A percentile compares a stretch with the other conserved stretches of the same genome.
phyloP scores from a whole-genome alignment of 23 red algal species.

The Gracilaria vermiculophylla region DNA sequence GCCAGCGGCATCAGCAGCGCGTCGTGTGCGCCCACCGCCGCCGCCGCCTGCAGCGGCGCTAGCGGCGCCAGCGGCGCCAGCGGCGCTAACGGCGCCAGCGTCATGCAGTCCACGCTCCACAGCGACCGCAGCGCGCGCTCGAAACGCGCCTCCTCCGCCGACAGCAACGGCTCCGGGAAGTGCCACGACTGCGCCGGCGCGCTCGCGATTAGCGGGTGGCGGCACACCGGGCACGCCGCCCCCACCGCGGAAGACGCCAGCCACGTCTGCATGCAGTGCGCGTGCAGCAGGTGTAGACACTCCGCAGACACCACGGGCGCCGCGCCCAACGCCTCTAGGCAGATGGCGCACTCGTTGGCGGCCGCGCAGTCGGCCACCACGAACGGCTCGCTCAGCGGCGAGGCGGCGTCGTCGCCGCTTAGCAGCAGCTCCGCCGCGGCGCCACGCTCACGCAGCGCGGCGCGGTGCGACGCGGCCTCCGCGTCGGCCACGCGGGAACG shows the following conservation, averaged over 20 bases:
- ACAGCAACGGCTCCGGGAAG: neutral
- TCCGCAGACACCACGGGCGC: neutral
- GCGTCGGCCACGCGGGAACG: neutral
- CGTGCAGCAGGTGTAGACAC: neutral
- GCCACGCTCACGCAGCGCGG: neutral
- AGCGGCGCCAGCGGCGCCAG: neutral
- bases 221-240: neutral
- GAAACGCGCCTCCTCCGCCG: constrained; percentile 18
- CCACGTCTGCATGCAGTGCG: neutral
- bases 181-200: neutral
- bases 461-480: neutral
- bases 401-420: neutral
- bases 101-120: neutral
- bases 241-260: neutral
- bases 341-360: neutral
- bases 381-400: neutral
- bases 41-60: neutral
- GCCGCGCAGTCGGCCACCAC: neutral
- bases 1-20: neutral
- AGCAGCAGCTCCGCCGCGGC: neutral
- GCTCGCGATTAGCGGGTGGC: neutral
- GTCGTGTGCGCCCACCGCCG: neutral
- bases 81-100: neutral
- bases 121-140: constrained; percentile 7
- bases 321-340: neutral